Evolutionary conservation across 2,329 filamentous ascomycete species (phyloP).

Genomic region (Talaromyces rugulosus): DNA sequence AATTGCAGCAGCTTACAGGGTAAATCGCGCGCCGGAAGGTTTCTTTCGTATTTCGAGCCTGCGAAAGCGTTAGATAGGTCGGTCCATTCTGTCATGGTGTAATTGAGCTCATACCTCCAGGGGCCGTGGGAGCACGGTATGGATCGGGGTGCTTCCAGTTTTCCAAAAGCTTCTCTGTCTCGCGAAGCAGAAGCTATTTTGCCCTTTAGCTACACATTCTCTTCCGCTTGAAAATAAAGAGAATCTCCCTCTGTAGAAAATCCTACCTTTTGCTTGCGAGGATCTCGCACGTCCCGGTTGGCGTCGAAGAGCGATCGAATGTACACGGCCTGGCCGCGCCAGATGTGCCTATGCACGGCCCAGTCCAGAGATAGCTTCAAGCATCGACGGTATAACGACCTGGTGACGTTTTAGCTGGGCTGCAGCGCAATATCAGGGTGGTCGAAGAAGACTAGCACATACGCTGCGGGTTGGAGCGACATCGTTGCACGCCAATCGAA

Average conservation of each 20-base stretch:
- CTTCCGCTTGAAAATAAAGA: background rate
- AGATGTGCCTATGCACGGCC: constrained; percentile 86
- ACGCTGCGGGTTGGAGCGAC: constrained; percentile 14
- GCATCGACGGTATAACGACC: constrained; percentile 80
- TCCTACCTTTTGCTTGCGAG: constrained; percentile 77
- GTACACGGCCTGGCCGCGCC: constrained; percentile 94
- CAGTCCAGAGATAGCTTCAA: constrained; percentile 93
- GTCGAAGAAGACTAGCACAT: background rate
- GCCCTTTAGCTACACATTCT: background rate
- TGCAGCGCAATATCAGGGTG: background rate
- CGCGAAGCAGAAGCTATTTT: constrained; percentile 69
- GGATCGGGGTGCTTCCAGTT: constrained; percentile 98
- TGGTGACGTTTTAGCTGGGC: constrained; percentile 24
- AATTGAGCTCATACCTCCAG: constrained; percentile 65
- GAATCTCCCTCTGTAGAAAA: background rate
- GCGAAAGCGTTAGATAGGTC: constrained; percentile 2
- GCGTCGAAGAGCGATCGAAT: constrained; percentile 93
- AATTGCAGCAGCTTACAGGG: constrained; percentile 56
- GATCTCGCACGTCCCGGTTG: constrained; percentile 79
- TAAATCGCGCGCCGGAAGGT: constrained; percentile 73
- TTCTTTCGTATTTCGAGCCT: constrained; percentile 97
- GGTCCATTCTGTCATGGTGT: background rate
- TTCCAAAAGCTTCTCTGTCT: constrained; percentile 82
- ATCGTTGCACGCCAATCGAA: constrained; percentile 4
- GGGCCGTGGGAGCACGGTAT: constrained; percentile 82